These are phyloP conservation scores for Spiromastix sp. DNA, from an alignment of 2,329 filamentous ascomycete genomes.

Conservation along the genomic window DNA sequence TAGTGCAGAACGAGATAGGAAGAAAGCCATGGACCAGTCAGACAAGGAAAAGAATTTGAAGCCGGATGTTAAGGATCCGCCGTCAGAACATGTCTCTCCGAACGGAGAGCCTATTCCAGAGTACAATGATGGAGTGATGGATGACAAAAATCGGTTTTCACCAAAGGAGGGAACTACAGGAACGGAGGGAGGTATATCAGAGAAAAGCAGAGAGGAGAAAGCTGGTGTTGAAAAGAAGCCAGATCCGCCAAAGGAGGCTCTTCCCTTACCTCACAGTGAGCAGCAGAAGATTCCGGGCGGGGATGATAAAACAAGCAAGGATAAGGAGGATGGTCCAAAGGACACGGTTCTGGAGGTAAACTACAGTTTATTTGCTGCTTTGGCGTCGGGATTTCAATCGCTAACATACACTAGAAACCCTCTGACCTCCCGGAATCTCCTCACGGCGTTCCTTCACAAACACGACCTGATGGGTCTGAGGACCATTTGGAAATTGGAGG, in stretches of 20 bases:
- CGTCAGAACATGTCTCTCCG: conserved; percentile 30
- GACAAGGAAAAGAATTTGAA: conserved; percentile 16
- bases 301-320: conserved; percentile 22
- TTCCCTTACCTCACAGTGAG: conserved; percentile 71
- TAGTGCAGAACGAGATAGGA: conserved; percentile 36
- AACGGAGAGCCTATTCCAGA: conserved; percentile 37
- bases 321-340: conserved; percentile 26
- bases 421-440: conserved; percentile 68
- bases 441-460: conserved; percentile 60
- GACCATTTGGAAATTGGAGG: conserved; percentile 39
- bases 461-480: conserved; percentile 39
- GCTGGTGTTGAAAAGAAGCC: conserved; percentile 65
- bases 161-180: conserved; percentile 81
- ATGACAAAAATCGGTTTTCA: conserved; percentile 64
- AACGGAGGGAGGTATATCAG: conserved; percentile 78
- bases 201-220: conserved; percentile 70
- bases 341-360: conserved; percentile 46
- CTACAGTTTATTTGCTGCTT: no score
- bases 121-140: conserved; percentile 75
- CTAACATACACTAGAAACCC: conserved; percentile 68
- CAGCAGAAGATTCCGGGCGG: conserved; percentile 51
- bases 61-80: conserved; percentile 16
- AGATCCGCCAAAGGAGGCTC: conserved; percentile 74
- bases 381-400: no score
- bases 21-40: conserved; percentile 25